Evolutionary conservation across 2,329 filamentous ascomycete species (phyloP).

Genomic region (Ophiostoma triangulosporum): DNA sequence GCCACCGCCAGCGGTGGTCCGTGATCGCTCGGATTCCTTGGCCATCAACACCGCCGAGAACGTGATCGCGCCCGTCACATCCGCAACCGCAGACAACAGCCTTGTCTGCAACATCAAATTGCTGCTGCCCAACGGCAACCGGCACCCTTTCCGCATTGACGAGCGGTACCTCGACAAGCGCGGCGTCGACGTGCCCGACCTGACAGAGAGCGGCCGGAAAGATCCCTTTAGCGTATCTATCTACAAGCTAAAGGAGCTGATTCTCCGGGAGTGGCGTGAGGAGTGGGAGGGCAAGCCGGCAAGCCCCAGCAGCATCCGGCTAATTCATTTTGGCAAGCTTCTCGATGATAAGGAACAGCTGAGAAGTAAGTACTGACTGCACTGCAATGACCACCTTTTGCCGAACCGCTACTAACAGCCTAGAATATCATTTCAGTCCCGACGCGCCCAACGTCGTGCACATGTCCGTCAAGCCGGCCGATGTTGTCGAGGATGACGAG

Average conservation of each 20-base stretch:
- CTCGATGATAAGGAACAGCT: constrained; percentile 77
- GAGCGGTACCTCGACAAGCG: constrained; percentile 73
- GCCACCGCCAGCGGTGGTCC: constrained; percentile 4
- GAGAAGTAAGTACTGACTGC: constrained; percentile 52
- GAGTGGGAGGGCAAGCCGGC: constrained; percentile 83
- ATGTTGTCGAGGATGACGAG: constrained; percentile 69
- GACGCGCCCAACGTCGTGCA: constrained; percentile 77
- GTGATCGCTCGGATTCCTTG: constrained; percentile 16
- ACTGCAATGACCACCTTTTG: no score
- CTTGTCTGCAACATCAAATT: constrained; percentile 58
- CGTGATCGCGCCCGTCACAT: constrained; percentile 2
- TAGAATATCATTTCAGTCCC: constrained; percentile 67
- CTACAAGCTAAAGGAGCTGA: constrained; percentile 87
- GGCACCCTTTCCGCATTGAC: constrained; percentile 84
- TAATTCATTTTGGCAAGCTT: constrained; percentile 86
- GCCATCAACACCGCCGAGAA: not conserved
- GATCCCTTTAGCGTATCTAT: constrained; percentile 86
- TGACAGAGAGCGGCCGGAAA: constrained; percentile 41
- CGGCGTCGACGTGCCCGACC: constrained; percentile 60
- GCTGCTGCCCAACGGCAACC: constrained; percentile 64
- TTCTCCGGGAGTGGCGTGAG: constrained; percentile 81
- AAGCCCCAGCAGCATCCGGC: constrained; percentile 74
- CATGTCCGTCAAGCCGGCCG: constrained; percentile 82
- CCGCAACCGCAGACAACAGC: not conserved
- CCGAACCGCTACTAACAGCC: not conserved